Evolutionary conservation across 2,329 filamentous ascomycete genomes (phyloP).

Genomic region (Cladosporium phlei): DNA sequence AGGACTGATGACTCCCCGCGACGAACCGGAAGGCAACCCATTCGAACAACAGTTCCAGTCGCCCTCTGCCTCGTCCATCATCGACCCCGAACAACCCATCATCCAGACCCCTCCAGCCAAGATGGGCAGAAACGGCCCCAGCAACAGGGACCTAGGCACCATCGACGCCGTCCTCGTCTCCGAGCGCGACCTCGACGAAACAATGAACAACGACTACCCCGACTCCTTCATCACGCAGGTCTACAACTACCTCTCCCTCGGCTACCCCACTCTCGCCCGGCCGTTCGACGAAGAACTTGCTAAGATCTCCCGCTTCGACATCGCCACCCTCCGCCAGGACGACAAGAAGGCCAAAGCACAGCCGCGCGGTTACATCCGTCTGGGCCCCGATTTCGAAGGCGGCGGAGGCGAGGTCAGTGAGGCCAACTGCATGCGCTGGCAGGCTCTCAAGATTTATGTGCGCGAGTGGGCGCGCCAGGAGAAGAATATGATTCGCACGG

Average conservation of each 20-base stretch:
- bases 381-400: slow-evolving; percentile 43
- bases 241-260: slow-evolving; percentile 92
- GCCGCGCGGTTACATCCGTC: slow-evolving; percentile 67
- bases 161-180: slow-evolving; percentile 40
- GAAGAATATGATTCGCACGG: slow-evolving; percentile 55
- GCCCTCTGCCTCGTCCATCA: slow-evolving; percentile 7
- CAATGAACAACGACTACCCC: slow-evolving; percentile 63
- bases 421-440: slow-evolving; percentile 68
- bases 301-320: slow-evolving; percentile 67
- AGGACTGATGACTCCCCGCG: slow-evolving; percentile 48
- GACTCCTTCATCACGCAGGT: slow-evolving; percentile 90
- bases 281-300: slow-evolving; percentile 80
- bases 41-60: slow-evolving; percentile 34
- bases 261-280: slow-evolving; percentile 80
- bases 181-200: slow-evolving; percentile 38
- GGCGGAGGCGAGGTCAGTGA: slow-evolving; percentile 41
- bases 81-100: slow-evolving; percentile 5
- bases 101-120: slow-evolving; percentile 23
- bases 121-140: slow-evolving; percentile 11
- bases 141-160: slow-evolving; percentile 17
- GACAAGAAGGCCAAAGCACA: slow-evolving; percentile 57
- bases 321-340: slow-evolving; percentile 66
- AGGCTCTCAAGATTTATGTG: slow-evolving; percentile 76
- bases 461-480: slow-evolving; percentile 86
- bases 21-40: slow-evolving; percentile 37